Conservation (phyloP, 805 yeast species). For the Lipomyces spencermartinsiae region DNA sequence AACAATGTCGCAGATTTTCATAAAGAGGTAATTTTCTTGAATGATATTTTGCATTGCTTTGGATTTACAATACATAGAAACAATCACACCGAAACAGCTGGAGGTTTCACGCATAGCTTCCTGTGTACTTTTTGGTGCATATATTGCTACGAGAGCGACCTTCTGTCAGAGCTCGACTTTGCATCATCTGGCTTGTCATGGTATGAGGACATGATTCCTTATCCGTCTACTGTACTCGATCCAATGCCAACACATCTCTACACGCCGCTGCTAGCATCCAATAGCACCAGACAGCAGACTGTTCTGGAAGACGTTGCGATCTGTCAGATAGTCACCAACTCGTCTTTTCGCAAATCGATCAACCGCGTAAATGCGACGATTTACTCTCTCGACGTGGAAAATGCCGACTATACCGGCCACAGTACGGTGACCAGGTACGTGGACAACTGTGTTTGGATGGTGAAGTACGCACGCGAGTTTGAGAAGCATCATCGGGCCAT, state of each 20-base stretch:
- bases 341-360: conserved; percentile 10
- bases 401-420: neutral
- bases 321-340: conserved; percentile 8
- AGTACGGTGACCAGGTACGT: neutral
- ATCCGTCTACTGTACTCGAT: neutral
- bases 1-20: conserved; percentile 1
- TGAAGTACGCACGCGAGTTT: conserved; percentile 8
- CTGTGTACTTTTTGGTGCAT: conserved; percentile 8
- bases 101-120: neutral
- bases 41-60: too few species aligned
- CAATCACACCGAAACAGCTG: neutral
- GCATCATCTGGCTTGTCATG: conserved; percentile 8
- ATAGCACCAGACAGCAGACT: neutral
- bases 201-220: conserved; percentile 12
- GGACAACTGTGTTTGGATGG: conserved; percentile 7
- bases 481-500: conserved; percentile 8
- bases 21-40: neutral
- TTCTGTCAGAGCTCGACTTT: conserved; percentile 12
- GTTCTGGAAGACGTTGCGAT: conserved; percentile 4
- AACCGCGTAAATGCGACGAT: conserved; percentile 13
- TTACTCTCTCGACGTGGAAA: neutral
- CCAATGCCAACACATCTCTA: conserved; percentile 5
- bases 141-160: conserved; percentile 10
- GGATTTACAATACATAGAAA: too few species aligned
- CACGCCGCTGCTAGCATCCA: too few species aligned